Conservation (phyloP, 78 protist genomes). For the Speleostelium caveatum region DNA sequence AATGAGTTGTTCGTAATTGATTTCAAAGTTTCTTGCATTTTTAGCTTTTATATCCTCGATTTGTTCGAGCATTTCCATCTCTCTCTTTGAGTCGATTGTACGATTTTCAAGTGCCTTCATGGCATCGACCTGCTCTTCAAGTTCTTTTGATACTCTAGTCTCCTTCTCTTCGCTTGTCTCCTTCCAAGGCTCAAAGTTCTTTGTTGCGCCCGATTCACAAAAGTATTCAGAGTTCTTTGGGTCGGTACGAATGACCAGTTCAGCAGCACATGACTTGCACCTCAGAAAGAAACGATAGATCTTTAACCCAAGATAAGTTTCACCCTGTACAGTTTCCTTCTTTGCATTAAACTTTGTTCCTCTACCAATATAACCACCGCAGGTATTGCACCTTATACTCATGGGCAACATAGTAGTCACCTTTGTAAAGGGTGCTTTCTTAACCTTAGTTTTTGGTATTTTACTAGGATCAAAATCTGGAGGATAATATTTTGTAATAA, state of each 20-base stretch:
- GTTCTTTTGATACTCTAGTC: constrained; percentile 21
- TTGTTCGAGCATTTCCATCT: constrained; percentile 95
- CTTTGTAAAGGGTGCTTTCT: constrained; percentile 62
- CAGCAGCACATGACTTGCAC: constrained; percentile 92
- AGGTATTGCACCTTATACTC: constrained; percentile 92
- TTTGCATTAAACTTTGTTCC: constrained; percentile 96
- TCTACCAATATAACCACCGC: constrained; percentile 94
- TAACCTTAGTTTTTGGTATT: constrained; percentile 82
- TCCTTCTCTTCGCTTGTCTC: constrained; percentile 56
- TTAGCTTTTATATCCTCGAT: constrained; percentile 89
- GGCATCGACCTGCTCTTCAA: constrained; percentile 80
- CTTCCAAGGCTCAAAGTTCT: constrained; percentile 93
- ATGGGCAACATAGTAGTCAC: constrained; percentile 98
- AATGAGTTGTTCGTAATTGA: constrained; percentile 9
- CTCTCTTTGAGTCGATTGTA: constrained; percentile 90
- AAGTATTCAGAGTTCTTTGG: constrained; percentile 93
- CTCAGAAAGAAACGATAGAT: constrained; percentile 90
- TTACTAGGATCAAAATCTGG: constrained; percentile 96
- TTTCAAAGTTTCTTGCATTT: constrained; percentile 66
- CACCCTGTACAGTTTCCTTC: constrained; percentile 94
- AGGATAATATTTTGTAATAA: constrained; percentile 96
- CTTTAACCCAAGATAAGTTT: constrained; percentile 92
- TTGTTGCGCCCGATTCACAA: constrained; percentile 88
- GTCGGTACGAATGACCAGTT: constrained; percentile 94
- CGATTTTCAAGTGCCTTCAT: constrained; percentile 89